These are phyloP conservation scores for Spencermartinsiella ligniputridi DNA, from an alignment of 1,139 yeast genomes.

Conservation along the genomic window DNA sequence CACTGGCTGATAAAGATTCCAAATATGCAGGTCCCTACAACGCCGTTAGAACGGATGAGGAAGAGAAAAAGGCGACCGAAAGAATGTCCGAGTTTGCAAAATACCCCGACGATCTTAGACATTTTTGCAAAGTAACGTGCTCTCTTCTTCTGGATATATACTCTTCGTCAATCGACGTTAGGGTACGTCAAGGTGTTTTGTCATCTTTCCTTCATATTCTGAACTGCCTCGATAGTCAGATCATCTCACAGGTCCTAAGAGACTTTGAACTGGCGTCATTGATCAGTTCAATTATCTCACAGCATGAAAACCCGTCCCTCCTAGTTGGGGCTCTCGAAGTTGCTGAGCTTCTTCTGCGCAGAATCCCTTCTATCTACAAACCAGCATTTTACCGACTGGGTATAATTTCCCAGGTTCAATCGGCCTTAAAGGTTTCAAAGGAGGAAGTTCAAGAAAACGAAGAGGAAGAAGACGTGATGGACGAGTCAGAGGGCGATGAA, in stretches of 20 bases:
- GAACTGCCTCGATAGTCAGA: constrained; percentile 26
- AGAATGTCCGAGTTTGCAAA: constrained; percentile 15
- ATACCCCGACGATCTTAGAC: constrained; percentile 21
- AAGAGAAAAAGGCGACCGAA: constrained; percentile 11
- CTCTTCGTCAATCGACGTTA: constrained; percentile 69
- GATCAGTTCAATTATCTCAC: constrained; percentile 69
- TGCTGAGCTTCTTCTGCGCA: constrained; percentile 42
- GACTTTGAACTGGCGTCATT: constrained; percentile 37
- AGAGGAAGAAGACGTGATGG: constrained; percentile 22
- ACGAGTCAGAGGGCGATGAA: constrained; percentile 9
- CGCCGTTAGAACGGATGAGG: constrained; percentile 7
- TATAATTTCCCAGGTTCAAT: constrained; percentile 48
- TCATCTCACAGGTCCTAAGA: constrained; percentile 23
- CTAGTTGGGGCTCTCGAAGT: constrained; percentile 53
- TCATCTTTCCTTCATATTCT: constrained; percentile 55
- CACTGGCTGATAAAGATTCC: constrained; percentile 14
- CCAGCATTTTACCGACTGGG: constrained; percentile 68
- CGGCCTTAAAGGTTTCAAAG: constrained; percentile 10
- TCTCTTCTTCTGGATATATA: constrained; percentile 65
- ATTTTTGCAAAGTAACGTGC: constrained; percentile 50
- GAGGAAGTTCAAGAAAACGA: constrained; percentile 14
- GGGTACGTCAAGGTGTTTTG: constrained; percentile 57
- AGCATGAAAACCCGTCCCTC: constrained; percentile 38
- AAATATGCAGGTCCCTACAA: constrained; percentile 31
- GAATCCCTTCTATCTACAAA: constrained; percentile 44